Evolutionary conservation across 345 rosid species (phyloP), one percentile per base, ranked within the genome.

Genomic region (Eucalyptus tenuipes): DNA sequence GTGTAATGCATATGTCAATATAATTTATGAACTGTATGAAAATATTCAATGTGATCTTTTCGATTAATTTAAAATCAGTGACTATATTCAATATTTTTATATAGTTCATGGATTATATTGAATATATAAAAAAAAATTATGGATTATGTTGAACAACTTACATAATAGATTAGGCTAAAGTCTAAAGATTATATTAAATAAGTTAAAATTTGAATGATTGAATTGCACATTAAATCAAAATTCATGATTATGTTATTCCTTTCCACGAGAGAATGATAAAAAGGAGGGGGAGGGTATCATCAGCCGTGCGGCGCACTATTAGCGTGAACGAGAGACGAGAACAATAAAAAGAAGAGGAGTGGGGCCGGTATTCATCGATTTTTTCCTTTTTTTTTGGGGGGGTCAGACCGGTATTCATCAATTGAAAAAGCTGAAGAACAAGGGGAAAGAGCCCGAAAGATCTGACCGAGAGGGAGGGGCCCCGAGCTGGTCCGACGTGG

Each of bases 101-200:
- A 52, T 4, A 52, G 25, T 20, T 52, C 0, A 0, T 0, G 1
- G 3, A 52, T 0, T 8, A 52, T 20, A 20, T 52, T 20, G 4
- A 52, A 52, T 7, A 52, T 52, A 52, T 52, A 52, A 5, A 8
- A 7, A 52, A 52, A 52, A 52, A 7, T 20, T 10, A 52, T 52
- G 10, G 2, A 52, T 52, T 52, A 20, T 52, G 57, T 0, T 3
- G 0, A 52, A 52, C 2, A 52, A 52, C 1, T 18, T 52, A 52
- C 0, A 1, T 18, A 7, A 1, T 52, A 52, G 0, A 52, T 52
- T 52, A 52, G 0, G 10, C 0, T 52, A 52, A 52, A 52, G 2
- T 52, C 20, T 1, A 52, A 52, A 1, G 0, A 52, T 52, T 1
- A 52, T 0, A 20, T 52, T 7, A 1, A 52, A 5, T 14, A 49